These are phyloP conservation scores for Aaosphaeria arxii DNA, from an alignment of 2,329 filamentous ascomycete species.

Conservation along the genomic window DNA sequence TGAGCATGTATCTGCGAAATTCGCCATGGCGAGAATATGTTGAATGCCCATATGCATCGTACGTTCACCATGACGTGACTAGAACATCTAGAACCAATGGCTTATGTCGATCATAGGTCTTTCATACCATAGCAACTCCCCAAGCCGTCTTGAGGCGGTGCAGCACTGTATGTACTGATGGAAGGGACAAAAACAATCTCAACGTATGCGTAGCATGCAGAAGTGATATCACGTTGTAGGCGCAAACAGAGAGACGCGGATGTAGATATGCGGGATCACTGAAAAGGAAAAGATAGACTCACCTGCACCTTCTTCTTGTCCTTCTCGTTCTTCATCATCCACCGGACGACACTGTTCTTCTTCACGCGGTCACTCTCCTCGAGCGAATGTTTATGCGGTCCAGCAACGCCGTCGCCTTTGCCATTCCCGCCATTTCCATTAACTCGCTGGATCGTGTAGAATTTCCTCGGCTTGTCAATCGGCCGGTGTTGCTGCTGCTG, in stretches of 20 bases:
- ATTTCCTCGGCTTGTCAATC: constrained; percentile 19
- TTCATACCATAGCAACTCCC: no score
- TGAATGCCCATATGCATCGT: no score
- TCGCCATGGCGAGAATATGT: no score
- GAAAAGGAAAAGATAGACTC: constrained; percentile 7
- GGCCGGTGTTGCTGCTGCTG: constrained; percentile 3
- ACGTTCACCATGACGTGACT: no score
- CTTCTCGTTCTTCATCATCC: constrained; percentile 62
- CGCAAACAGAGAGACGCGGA: not conserved
- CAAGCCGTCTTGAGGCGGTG: no score
- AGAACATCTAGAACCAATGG: no score
- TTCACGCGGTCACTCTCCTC: constrained; percentile 76
- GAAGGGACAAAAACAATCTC: no score
- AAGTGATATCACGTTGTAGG: not conserved
- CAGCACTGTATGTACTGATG: no score
- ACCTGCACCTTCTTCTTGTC: constrained; percentile 58
- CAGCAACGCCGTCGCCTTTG: constrained; percentile 65
- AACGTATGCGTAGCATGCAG: no score
- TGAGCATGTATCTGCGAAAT: no score
- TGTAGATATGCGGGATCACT: not conserved
- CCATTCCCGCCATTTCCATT: constrained; percentile 74
- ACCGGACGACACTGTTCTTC: constrained; percentile 73
- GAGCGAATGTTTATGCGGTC: constrained; percentile 71
- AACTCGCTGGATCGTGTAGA: constrained; percentile 72
- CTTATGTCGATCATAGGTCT: no score